A percentile compares a stretch with the other conserved stretches of the same genome.
Evolutionary conservation across 768 basidiomycete genomes (phyloP).

Genomic region (Russula sp.): DNA sequence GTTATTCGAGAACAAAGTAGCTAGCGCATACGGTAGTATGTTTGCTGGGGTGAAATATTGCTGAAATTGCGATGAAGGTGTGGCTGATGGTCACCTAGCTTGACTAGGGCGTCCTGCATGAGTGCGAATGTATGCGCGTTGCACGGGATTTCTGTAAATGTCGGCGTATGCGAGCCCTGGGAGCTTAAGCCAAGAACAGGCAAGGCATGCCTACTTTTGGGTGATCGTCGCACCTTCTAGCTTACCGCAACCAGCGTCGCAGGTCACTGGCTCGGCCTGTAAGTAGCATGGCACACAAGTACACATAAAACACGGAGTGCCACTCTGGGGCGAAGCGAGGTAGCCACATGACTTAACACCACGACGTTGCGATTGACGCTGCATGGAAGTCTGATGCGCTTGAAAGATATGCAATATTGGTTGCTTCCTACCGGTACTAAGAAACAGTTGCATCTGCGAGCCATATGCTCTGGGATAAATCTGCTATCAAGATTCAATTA

Average conservation of each 20-base stretch:
- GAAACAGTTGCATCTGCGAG: too few species aligned
- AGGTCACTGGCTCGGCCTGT: not conserved
- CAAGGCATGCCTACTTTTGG: not conserved
- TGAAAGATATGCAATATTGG: too few species aligned
- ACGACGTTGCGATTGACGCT: not conserved
- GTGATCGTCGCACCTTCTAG: conserved; percentile 8
- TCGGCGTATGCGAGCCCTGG: not conserved
- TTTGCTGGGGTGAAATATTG: not conserved
- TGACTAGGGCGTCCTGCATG: not conserved
- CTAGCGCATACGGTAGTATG: not conserved
- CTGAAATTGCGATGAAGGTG: not conserved
- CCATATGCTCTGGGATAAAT: too few species aligned
- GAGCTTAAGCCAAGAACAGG: not conserved
- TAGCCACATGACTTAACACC: not conserved
- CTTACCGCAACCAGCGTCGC: not conserved
- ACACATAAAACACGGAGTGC: not conserved
- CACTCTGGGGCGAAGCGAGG: not conserved
- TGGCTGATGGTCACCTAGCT: not conserved
- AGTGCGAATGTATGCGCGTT: conserved; percentile 13
- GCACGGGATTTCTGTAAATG: not conserved
- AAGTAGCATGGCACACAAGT: not conserved
- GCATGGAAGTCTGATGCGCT: not conserved
- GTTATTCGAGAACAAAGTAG: not conserved
- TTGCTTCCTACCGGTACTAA: too few species aligned
- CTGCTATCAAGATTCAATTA: too few species aligned